These are phyloP conservation scores for Herpetomonas samuelpessoai DNA, from an alignment of 208 protist species.

Conservation along the genomic window DNA sequence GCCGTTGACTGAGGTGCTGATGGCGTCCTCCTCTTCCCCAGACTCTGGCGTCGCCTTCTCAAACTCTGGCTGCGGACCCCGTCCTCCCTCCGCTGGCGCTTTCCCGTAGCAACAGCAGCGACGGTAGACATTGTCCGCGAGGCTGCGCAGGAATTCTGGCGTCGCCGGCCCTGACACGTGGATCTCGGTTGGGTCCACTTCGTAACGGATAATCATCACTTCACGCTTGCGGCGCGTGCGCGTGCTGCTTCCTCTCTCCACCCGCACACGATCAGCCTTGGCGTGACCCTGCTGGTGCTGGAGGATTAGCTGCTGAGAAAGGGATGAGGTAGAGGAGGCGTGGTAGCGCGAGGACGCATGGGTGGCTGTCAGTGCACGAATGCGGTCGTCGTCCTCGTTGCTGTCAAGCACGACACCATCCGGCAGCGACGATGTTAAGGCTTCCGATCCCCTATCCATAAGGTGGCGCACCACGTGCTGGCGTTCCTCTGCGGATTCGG, in stretches of 20 bases:
- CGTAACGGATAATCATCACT: constrained; percentile 56
- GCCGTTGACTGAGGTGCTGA: neutral
- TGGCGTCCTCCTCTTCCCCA: neutral
- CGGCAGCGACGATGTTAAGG: too few relatives aligned
- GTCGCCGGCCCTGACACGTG: constrained; percentile 38
- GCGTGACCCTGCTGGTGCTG: too few relatives aligned
- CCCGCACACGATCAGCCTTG: too few relatives aligned
- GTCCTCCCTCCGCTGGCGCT: neutral
- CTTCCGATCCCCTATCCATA: too few relatives aligned
- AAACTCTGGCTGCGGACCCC: constrained; percentile 12
- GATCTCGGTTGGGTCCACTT: constrained; percentile 48
- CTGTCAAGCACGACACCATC: neutral
- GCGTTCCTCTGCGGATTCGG: neutral
- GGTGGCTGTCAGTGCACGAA: too few relatives aligned
- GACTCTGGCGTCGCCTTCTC: neutral
- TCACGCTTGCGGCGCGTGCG: constrained; percentile 3
- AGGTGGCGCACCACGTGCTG: neutral
- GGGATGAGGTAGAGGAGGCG: too few relatives aligned
- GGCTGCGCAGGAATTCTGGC: constrained; percentile 31
- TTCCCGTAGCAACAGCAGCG: constrained; percentile 21
- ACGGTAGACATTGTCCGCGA: constrained; percentile 48
- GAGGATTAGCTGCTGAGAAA: too few relatives aligned
- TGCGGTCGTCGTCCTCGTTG: too few relatives aligned
- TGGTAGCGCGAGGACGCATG: too few relatives aligned
- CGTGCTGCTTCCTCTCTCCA: constrained; percentile 12